Conservation (phyloP, 495 filamentous ascomycete species). For the Jackrogersella minutella region DNA sequence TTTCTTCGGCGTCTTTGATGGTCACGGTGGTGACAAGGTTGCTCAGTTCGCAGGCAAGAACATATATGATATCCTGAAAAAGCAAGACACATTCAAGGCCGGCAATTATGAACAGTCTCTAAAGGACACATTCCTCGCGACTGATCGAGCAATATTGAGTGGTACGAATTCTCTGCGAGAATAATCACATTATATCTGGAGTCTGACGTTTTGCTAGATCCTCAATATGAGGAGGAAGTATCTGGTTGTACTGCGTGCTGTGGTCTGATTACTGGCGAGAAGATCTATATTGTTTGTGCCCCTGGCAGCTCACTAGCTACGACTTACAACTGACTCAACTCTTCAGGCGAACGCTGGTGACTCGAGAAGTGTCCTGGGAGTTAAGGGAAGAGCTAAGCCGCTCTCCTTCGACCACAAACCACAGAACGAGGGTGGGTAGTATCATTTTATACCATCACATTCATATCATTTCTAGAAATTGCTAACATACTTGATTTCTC, state of each 20-base stretch:
- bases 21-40: constrained; percentile 96
- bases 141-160: constrained; percentile 92
- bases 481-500: constrained; percentile 28
- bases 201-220: constrained; percentile 67
- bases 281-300: constrained; percentile 86
- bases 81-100: constrained; percentile 89
- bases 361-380: constrained; percentile 89
- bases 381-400: constrained; percentile 96
- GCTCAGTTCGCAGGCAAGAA: constrained; percentile 92
- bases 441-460: not conserved
- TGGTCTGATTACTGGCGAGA: constrained; percentile 83
- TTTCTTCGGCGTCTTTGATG: constrained; percentile 98
- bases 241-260: constrained; percentile 97
- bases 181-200: not conserved
- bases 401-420: constrained; percentile 98
- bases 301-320: not conserved
- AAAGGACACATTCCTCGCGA: constrained; percentile 96
- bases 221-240: constrained; percentile 95
- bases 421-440: constrained; percentile 84
- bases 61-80: constrained; percentile 91
- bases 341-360: constrained; percentile 92
- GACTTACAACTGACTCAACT: constrained; percentile 35
- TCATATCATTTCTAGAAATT: not conserved
- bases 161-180: constrained; percentile 64
- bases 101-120: constrained; percentile 94